Conservation (phyloP, 352 stramenopile species). For the Globisporangium radiosum region DNA sequence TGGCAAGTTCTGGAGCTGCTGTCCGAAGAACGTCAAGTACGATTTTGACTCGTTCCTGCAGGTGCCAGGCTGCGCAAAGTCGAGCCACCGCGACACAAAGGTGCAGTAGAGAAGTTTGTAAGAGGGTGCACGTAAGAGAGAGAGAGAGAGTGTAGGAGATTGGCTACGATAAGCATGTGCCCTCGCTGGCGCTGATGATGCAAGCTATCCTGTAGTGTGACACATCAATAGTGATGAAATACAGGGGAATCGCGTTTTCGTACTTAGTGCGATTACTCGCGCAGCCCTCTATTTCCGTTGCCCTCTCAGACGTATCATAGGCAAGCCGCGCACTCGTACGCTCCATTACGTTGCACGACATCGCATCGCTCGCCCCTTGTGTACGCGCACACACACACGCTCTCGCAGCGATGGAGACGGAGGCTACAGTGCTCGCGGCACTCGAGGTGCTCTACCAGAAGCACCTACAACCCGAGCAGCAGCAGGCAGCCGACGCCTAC, state of each 20-base stretch:
- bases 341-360: no score
- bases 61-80: slow-evolving; percentile 80
- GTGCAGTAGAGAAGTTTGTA: background rate
- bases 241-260: background rate
- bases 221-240: background rate
- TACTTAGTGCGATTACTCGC: background rate
- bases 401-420: slow-evolving; percentile 3
- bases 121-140: no score
- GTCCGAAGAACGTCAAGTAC: slow-evolving; percentile 90
- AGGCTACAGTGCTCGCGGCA: slow-evolving; percentile 35
- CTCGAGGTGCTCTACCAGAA: slow-evolving; percentile 58
- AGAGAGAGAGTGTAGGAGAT: no score
- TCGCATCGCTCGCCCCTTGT: no score
- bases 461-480: slow-evolving; percentile 44
- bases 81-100: slow-evolving; percentile 76
- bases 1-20: slow-evolving; percentile 93
- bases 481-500: slow-evolving; percentile 63
- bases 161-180: no score
- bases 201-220: no score
- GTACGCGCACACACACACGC: background rate
- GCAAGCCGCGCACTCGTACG: no score
- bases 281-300: no score
- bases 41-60: slow-evolving; percentile 93
- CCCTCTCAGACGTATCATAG: no score
- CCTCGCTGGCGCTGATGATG: no score